Base-by-base conservation (phyloP, 2,329 filamentous ascomycete species). In the Ophiostoma montium region DNA sequence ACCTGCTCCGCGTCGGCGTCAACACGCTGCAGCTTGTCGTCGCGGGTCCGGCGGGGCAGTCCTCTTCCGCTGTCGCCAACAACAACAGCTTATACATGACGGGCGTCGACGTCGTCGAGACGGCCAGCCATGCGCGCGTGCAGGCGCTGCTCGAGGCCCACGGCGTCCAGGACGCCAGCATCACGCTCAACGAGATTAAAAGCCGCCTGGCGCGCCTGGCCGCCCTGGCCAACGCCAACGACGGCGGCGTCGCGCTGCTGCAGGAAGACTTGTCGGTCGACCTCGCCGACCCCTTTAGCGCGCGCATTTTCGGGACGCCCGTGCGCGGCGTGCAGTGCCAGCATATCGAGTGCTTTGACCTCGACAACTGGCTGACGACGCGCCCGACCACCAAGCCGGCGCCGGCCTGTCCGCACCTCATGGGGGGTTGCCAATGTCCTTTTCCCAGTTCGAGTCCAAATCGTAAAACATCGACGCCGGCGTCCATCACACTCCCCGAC, bases 341-440 rank as follows among this genome's bases (percentile, higher is more conserved):
- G 21, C 90, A 98, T 60, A 68, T 82, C 33, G 86, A 95, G 60
- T 95, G 88, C 60, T 95, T 96, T 60, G 90, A 96, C 61, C 76
- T 95, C 8, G 75, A 84, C 18, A 89, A 77, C 1, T 96, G 86
- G 68, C 73, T 98, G 9, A 63, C 70, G 13, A 86, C 82, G 5
- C 78, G 86, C 38, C 68, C 70, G 5, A 73, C 58, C 27, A 73
- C 58, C 27, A 57, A 55, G 27, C 55, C 58, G 21, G 56, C 55
- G 21, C 6, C 13, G 15, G 57, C 56, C 30, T 71, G 68, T 55
- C 57, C 59, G 46, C 61, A 68, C 46, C 47, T 41, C 16, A 56
- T 19, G 47, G 61, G n/a, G n/a, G n/a, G n/a, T n/a, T n/a, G n/a
- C n/a, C n/a, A n/a, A n/a, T n/a, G n/a, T n/a, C n/a, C n/a, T n/a